phyloP scores from a whole-genome alignment of 2,329 filamentous ascomycete genomes.

The Thelonectria olida region DNA sequence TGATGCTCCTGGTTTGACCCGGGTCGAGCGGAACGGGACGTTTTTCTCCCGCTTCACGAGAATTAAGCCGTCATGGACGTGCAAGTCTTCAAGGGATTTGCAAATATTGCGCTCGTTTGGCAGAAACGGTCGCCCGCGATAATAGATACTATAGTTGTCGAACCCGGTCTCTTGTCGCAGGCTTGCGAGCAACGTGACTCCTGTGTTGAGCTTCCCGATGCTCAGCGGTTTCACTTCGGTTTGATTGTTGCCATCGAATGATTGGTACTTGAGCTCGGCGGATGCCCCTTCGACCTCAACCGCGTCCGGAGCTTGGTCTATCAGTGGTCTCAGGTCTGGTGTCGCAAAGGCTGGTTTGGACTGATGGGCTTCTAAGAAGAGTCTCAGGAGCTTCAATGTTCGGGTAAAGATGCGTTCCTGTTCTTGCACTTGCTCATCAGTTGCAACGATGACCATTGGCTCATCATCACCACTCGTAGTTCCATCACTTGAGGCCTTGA shows the following conservation, averaged over 20 bases:
- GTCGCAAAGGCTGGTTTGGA: slow-evolving; percentile 67
- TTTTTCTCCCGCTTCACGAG: slow-evolving; percentile 70
- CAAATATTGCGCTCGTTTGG: slow-evolving; percentile 67
- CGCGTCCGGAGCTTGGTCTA: slow-evolving; percentile 61
- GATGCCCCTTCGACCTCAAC: slow-evolving; percentile 68
- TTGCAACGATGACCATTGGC: slow-evolving; percentile 60
- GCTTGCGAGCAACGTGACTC: slow-evolving; percentile 72
- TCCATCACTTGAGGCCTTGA: slow-evolving; percentile 60
- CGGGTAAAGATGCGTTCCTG: slow-evolving; percentile 71
- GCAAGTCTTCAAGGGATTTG: slow-evolving; percentile 74
- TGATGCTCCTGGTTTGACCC: slow-evolving; percentile 61
- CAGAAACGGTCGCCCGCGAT: slow-evolving; percentile 71
- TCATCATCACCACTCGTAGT: slow-evolving; percentile 58
- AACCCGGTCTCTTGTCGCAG: slow-evolving; percentile 78
- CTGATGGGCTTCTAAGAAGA: slow-evolving; percentile 73
- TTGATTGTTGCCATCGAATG: slow-evolving; percentile 69
- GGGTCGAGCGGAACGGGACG: slow-evolving; percentile 50
- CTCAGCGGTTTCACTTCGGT: slow-evolving; percentile 69
- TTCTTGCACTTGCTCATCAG: slow-evolving; percentile 57
- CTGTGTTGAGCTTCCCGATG: slow-evolving; percentile 77
- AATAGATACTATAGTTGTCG: slow-evolving; percentile 78
- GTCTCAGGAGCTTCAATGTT: slow-evolving; percentile 73
- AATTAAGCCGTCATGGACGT: slow-evolving; percentile 70
- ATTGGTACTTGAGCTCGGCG: slow-evolving; percentile 77
- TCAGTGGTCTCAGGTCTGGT: slow-evolving; percentile 64